Conservation (phyloP, 805 yeast genomes). For the Lachancea sp. region DNA sequence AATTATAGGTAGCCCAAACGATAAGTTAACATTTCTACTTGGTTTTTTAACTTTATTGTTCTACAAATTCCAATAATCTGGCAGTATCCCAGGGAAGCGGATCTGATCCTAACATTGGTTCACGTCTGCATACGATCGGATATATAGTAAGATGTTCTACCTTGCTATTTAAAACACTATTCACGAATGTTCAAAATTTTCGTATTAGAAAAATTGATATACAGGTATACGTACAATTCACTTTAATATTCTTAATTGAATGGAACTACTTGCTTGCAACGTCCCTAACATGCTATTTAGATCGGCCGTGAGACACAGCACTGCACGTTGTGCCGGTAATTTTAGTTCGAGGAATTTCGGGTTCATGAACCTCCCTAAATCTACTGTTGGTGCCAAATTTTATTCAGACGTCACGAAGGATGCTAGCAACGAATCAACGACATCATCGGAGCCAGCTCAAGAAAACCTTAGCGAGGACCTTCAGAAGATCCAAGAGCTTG, state of each 20-base stretch:
- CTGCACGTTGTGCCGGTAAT: not conserved
- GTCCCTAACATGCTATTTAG: constrained; percentile 1
- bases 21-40: no score
- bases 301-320: constrained; percentile 2
- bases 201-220: no score
- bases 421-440: constrained; percentile 15
- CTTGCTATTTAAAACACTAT: no score
- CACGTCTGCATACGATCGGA: no score
- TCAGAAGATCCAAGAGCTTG: constrained; percentile 34
- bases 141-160: no score
- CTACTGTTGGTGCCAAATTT: constrained; percentile 15
- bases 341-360: not conserved
- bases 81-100: no score
- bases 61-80: no score
- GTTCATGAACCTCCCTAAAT: not conserved
- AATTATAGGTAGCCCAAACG: no score
- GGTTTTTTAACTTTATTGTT: no score
- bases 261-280: constrained; percentile 5
- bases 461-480: constrained; percentile 2
- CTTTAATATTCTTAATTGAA: not conserved
- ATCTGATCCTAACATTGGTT: no score
- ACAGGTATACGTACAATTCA: not conserved
- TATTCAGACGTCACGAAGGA: constrained; percentile 24
- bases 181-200: not conserved
- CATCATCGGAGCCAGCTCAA: constrained; percentile 11